A percentile compares a stretch with the other conserved stretches of the same genome.
These are phyloP conservation scores for Ustilaginoidea virens DNA, from an alignment of 2,329 filamentous ascomycete species.

Conservation along the genomic window DNA sequence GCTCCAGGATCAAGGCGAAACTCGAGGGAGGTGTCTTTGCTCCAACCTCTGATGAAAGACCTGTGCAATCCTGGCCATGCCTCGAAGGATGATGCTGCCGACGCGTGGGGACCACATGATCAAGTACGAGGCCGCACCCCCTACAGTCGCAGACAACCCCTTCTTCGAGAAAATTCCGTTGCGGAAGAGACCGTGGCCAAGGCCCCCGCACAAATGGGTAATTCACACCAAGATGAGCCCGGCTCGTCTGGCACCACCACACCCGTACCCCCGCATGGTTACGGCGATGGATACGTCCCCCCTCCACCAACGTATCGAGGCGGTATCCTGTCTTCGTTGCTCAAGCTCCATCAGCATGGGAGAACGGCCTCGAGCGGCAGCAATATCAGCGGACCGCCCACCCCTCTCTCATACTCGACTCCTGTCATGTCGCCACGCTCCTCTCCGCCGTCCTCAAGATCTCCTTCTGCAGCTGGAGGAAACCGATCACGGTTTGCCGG, in stretches of 20 bases:
- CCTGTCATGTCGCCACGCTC: constrained; percentile 25
- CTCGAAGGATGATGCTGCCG: constrained; percentile 8
- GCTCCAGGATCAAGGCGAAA: constrained; percentile 20
- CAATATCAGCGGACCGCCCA: constrained; percentile 24
- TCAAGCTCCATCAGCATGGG: constrained; percentile 51
- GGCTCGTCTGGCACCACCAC: constrained; percentile 21
- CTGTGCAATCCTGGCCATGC: constrained; percentile 12
- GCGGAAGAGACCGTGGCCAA: constrained; percentile 21
- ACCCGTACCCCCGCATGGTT: constrained; percentile 30
- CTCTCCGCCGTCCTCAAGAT: constrained; percentile 25
- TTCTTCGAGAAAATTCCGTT: constrained; percentile 9
- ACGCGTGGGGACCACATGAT: constrained; percentile 3
- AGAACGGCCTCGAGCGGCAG: constrained; percentile 15
- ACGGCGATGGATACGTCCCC: constrained; percentile 42
- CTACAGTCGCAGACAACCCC: constrained; percentile 10
- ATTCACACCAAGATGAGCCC: constrained; percentile 15
- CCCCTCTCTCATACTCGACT: constrained; percentile 22
- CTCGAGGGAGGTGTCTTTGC: constrained; percentile 18
- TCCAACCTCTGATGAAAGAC: constrained; percentile 17
- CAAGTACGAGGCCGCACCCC: constrained; percentile 11
- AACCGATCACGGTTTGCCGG: constrained; percentile 19
- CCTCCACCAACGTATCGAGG: constrained; percentile 53
- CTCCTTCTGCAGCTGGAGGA: constrained; percentile 20
- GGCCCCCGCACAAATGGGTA: constrained; percentile 17
- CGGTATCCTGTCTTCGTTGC: constrained; percentile 55